Conservation (phyloP, 2,329 filamentous ascomycete genomes). For the Grosmannia huntii region DNA sequence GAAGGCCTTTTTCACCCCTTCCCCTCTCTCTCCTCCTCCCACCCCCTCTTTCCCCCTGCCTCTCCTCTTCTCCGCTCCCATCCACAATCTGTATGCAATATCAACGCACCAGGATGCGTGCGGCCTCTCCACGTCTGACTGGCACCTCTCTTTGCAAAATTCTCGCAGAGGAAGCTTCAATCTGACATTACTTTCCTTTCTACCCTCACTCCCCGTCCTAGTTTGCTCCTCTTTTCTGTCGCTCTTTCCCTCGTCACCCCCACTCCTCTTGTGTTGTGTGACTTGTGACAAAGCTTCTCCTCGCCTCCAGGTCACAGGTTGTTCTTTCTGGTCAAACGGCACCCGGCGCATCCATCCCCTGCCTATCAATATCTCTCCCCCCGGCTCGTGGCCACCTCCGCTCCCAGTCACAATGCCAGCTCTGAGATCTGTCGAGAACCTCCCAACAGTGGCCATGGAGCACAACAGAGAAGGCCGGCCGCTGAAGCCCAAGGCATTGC, state of each 20-base stretch:
- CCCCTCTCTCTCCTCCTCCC: neutral
- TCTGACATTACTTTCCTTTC: neutral
- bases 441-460: conserved; percentile 25
- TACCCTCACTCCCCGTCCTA: neutral
- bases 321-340: neutral
- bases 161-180: neutral
- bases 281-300: neutral
- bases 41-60: neutral
- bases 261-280: neutral
- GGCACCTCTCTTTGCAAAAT: neutral
- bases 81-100: neutral
- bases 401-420: conserved; percentile 30
- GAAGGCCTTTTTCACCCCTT: neutral
- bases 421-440: conserved; percentile 36
- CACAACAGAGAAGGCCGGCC: conserved; percentile 39
- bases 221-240: neutral
- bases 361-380: neutral
- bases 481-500: conserved; percentile 48
- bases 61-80: neutral
- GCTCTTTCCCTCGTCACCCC: neutral
- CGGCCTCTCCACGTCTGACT: neutral
- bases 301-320: neutral
- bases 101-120: neutral
- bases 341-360: neutral
- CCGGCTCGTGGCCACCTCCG: neutral